Base-by-base conservation (phyloP, 2,329 filamentous ascomycete genomes). In the Westerdykella ornata region DNA sequence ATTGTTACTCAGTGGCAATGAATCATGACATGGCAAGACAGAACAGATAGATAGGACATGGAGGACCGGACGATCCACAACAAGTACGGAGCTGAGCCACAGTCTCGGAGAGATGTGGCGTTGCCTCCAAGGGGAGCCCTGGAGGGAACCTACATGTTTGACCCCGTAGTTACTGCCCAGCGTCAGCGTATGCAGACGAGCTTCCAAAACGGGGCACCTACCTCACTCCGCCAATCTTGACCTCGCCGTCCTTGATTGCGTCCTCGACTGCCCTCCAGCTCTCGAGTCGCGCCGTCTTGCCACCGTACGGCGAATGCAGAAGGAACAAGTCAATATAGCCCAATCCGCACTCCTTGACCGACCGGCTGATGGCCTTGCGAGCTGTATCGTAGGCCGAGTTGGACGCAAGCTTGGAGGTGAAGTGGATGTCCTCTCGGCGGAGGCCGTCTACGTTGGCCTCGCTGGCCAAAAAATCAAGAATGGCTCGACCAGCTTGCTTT, bases 301-400 rank as follows among this genome's bases (percentile, higher is more conserved):
- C 85, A 5, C 86, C 85, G 52, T 87, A 87, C 0, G 86, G 87
- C 36, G 80, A 84, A 58, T 92, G 87, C 41, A 92, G 70, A 9
- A 94, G 69, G 62, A 90, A 89, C 34, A 92, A 63, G 56, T 92
- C 86, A 42, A 90, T 78, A 61, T 89, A 88, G 0, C 79, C 83
- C 20, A 89, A 66, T 0, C 80, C 82, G 17, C 78, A 81, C 42
- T 76, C 75, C 35, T 78, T 72, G 3, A 88, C 72, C 20, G 78
- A 83, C 58, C 76, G 62, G 46, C 73, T 77, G 48, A 92, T 85
- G 0, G 82, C 81, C 45, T 68, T 69, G 37, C 81, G 75, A 17
- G 84, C 84, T 3, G 71, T 68, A n/a, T 83, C 75, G 62, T 89
- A 90, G 4, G 75, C 74, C 1, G 72, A 72, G 57, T 81, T 85